Conservation (phyloP, 2,329 filamentous ascomycete species). For the Dothidotthia symphoricarpi region DNA sequence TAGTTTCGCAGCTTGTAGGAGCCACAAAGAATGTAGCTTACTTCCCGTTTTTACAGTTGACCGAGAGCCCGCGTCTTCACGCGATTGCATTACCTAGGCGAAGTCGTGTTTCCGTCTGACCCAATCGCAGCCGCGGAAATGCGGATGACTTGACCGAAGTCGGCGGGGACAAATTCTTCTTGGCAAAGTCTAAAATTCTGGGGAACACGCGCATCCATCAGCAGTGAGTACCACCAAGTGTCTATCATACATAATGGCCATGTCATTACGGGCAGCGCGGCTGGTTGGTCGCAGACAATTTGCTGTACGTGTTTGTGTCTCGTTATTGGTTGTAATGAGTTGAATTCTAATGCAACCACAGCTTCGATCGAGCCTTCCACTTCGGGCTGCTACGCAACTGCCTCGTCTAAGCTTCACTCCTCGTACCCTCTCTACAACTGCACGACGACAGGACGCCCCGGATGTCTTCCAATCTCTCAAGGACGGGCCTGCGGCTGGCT, state of each 20-base stretch:
- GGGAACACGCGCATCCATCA: constrained; percentile 18
- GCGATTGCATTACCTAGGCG: constrained; percentile 11
- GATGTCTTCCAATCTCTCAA: constrained; percentile 62
- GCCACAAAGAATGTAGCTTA: too few relatives aligned
- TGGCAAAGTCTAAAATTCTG: too few relatives aligned
- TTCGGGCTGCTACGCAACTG: constrained; percentile 26
- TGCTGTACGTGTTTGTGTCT: constrained; percentile 23
- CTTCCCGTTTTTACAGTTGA: too few relatives aligned
- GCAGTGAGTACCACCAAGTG: constrained; percentile 17
- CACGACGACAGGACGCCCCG: constrained; percentile 23
- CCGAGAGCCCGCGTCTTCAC: constrained; percentile 12
- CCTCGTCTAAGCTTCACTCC: constrained; percentile 22
- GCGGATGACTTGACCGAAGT: constrained; percentile 36
- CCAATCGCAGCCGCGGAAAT: constrained; percentile 29
- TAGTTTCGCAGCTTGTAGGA: too few relatives aligned
- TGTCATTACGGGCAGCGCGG: constrained; percentile 38
- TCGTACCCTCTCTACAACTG: constrained; percentile 28
- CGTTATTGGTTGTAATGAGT: not conserved
- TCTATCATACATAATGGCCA: constrained; percentile 32
- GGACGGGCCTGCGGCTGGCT: constrained; percentile 60
- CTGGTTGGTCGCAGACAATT: constrained; percentile 32
- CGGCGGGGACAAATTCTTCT: constrained; percentile 27
- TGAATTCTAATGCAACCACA: constrained; percentile 19
- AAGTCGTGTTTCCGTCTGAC: not conserved
- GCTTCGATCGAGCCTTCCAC: constrained; percentile 27